phyloP scores from a whole-genome alignment of 2,329 filamentous ascomycete species.

The Pseudodiploospora longispora region DNA sequence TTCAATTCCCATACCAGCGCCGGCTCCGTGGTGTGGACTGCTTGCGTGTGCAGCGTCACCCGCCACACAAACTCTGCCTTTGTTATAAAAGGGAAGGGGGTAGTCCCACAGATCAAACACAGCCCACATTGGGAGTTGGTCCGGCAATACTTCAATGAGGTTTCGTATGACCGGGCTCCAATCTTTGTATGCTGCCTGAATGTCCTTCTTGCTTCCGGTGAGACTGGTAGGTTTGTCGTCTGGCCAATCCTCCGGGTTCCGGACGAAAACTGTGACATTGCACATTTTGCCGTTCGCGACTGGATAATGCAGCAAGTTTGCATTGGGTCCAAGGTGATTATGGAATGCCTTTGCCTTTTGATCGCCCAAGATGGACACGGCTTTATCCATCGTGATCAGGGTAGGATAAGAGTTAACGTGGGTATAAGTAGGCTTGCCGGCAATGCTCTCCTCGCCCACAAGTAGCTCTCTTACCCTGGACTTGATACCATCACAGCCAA shows the following conservation, averaged over 20 bases:
- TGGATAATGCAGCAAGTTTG: conserved; percentile 2
- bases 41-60: conserved; percentile 19
- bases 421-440: conserved; percentile 4
- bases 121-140: conserved; percentile 8
- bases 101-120: conserved; percentile 10
- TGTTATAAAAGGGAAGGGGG: conserved; percentile 7
- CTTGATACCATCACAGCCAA: conserved; percentile 9
- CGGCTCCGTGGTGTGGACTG: conserved; percentile 17
- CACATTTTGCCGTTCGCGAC: neutral
- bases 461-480: conserved; percentile 3
- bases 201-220: neutral
- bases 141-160: conserved; percentile 1
- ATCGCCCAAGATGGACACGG: neutral
- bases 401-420: conserved; percentile 1
- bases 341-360: neutral
- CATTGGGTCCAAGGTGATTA: conserved; percentile 3
- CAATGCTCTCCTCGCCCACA: neutral
- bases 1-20: conserved; percentile 20
- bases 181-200: neutral
- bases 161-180: conserved; percentile 1
- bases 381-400: conserved; percentile 4
- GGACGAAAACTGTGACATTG: conserved; percentile 4
- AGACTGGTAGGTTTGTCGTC: neutral
- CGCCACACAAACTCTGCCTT: conserved; percentile 12
- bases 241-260: conserved; percentile 3